phyloP scores from a whole-genome alignment of 176 grass and related monocot genomes.

The Alloteropsis semialata region DNA sequence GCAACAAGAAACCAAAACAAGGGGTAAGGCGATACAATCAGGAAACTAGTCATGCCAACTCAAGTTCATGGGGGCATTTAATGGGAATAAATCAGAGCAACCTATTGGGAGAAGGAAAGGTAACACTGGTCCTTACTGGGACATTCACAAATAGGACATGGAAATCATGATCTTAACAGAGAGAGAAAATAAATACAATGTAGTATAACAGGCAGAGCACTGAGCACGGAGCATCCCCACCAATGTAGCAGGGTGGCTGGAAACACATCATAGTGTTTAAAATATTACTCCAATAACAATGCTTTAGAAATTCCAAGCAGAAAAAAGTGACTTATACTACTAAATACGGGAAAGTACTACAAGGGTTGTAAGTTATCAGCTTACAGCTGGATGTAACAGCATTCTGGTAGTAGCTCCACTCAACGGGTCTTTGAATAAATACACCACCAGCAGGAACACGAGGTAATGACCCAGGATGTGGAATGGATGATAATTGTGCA shows the following conservation, averaged over 20 bases:
- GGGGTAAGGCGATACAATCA: neutral
- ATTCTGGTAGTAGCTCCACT: constrained; percentile 85
- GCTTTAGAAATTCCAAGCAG: neutral
- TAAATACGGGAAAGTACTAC: neutral
- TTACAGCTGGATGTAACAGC: constrained; percentile 84
- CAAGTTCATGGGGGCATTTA: neutral
- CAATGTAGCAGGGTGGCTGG: neutral
- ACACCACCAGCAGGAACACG: constrained; percentile 52
- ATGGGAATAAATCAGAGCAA: neutral
- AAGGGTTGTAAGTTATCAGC: constrained; percentile 2
- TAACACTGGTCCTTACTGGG: neutral
- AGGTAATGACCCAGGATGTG: constrained; percentile 48
- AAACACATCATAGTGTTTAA: neutral
- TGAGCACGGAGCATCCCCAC: neutral
- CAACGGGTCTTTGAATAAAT: constrained; percentile 56
- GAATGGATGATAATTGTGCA: constrained; percentile 55
- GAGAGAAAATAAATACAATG: neutral
- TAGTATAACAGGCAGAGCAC: neutral
- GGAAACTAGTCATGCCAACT: neutral
- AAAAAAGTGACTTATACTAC: neutral
- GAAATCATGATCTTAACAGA: constrained; percentile 1
- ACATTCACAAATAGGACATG: neutral
- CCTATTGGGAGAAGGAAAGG: neutral
- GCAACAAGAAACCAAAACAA: constrained; percentile 3
- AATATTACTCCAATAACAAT: neutral